A percentile compares a stretch with the other conserved stretches of the same genome.
Evolutionary conservation across 345 rosid species (phyloP).

Genomic region (Eucalyptus microcorys): DNA sequence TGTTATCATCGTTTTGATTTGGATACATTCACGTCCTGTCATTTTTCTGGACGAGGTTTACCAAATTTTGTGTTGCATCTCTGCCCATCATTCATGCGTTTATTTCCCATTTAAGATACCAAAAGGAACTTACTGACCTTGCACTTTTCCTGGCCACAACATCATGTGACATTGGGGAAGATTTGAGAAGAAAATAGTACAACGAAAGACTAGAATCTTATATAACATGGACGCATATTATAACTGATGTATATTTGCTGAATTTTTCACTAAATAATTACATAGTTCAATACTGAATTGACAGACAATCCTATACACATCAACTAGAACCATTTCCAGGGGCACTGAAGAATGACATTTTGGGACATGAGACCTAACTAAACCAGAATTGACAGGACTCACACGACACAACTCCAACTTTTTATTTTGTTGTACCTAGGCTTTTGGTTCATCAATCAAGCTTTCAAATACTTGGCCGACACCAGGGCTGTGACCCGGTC

Average conservation of each 20-base stretch:
- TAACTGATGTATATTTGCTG: not conserved
- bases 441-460: conserved; percentile 8
- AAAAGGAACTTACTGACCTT: not conserved
- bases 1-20: not conserved
- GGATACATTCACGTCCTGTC: not conserved
- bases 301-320: not conserved
- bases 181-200: not conserved
- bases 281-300: not conserved
- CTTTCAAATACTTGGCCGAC: conserved; percentile 19
- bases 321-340: not conserved
- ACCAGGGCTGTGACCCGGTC: conserved; percentile 50
- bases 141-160: not conserved
- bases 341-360: not conserved
- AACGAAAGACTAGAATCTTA: not conserved
- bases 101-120: not conserved
- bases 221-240: not conserved
- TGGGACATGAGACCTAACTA: not conserved
- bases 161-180: not conserved
- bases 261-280: not conserved
- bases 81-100: not conserved
- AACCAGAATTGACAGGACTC: not conserved
- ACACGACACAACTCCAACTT: not conserved
- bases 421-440: not conserved
- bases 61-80: not conserved
- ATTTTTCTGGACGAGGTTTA: not conserved